A percentile compares a stretch with the other conserved stretches of the same genome.
Evolutionary conservation across 208 protist genomes (phyloP).

Genomic region (Wallacemonas rigidus): DNA sequence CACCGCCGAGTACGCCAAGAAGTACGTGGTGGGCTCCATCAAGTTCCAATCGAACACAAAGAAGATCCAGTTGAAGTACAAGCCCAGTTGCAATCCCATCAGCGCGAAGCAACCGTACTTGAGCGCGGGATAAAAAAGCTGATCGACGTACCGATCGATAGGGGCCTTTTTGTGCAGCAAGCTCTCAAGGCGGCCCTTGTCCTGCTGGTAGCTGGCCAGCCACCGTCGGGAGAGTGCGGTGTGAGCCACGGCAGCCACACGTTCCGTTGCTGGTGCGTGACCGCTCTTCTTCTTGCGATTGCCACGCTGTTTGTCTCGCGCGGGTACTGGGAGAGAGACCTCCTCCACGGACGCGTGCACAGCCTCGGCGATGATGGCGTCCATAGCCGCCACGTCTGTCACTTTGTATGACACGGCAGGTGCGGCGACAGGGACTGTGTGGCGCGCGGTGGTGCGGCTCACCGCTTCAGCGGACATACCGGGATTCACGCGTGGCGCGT

Average conservation of each 20-base stretch:
- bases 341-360: conserved; percentile 8
- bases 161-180: conserved; percentile 31
- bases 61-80: conserved; percentile 87
- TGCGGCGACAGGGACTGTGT: too few relatives aligned
- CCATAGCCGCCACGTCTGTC: conserved; percentile 17
- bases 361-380: conserved; percentile 12
- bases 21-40: conserved; percentile 87
- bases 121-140: conserved; percentile 45
- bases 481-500: not conserved
- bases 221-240: conserved; percentile 9
- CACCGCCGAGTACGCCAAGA: conserved; percentile 70
- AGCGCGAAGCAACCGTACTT: conserved; percentile 48
- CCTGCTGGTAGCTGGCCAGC: not conserved
- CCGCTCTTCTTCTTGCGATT: not conserved
- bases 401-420: conserved; percentile 9
- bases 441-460: too few relatives aligned
- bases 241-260: conserved; percentile 4
- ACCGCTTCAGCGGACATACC: too few relatives aligned
- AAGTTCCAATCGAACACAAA: conserved; percentile 90
- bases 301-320: not conserved
- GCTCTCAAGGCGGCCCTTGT: conserved; percentile 28
- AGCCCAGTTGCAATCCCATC: conserved; percentile 55
- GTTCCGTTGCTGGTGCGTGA: not conserved
- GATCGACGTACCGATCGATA: conserved; percentile 49
- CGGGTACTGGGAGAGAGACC: not conserved